Evolutionary conservation across 371 early-diverging fungal species (phyloP).

Genomic region (Mortierella sp.): DNA sequence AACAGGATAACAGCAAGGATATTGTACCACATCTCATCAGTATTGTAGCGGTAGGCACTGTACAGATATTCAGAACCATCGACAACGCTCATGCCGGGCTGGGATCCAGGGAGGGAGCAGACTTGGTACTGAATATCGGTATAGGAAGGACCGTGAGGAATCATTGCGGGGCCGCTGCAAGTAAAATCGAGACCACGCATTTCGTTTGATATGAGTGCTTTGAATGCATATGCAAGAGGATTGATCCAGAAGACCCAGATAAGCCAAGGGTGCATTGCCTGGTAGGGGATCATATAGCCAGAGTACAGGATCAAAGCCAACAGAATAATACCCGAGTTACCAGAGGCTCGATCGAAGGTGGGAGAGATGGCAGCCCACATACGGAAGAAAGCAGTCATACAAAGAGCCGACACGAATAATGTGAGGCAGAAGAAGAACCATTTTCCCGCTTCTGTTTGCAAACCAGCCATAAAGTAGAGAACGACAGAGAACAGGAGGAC

Average conservation of each 20-base stretch:
- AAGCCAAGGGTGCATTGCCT: conserved; percentile 78
- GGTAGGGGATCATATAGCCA: conserved; percentile 75
- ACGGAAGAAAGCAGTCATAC: conserved; percentile 70
- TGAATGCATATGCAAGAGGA: conserved; percentile 78
- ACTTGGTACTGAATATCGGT: conserved; percentile 67
- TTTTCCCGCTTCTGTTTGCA: conserved; percentile 64
- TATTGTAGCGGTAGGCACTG: conserved; percentile 57
- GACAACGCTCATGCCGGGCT: conserved; percentile 65
- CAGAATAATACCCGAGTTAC: conserved; percentile 67
- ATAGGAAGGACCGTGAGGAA: conserved; percentile 73
- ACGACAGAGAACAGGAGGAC: conserved; percentile 65
- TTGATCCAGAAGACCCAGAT: conserved; percentile 82
- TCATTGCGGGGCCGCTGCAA: conserved; percentile 62
- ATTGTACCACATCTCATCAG: conserved; percentile 57
- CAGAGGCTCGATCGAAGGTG: conserved; percentile 67
- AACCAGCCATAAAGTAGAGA: conserved; percentile 73
- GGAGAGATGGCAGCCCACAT: conserved; percentile 65
- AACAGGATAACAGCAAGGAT: conserved; percentile 62
- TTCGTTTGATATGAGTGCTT: conserved; percentile 80
- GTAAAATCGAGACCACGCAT: conserved; percentile 70
- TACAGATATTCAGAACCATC: conserved; percentile 71
- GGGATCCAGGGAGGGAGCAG: conserved; percentile 71
- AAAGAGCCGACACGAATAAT: conserved; percentile 60
- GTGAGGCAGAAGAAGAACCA: conserved; percentile 66
- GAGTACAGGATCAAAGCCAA: conserved; percentile 69